Conservation (phyloP, 2,329 filamentous ascomycete species). For the Penicillium fuscoglaucum region DNA sequence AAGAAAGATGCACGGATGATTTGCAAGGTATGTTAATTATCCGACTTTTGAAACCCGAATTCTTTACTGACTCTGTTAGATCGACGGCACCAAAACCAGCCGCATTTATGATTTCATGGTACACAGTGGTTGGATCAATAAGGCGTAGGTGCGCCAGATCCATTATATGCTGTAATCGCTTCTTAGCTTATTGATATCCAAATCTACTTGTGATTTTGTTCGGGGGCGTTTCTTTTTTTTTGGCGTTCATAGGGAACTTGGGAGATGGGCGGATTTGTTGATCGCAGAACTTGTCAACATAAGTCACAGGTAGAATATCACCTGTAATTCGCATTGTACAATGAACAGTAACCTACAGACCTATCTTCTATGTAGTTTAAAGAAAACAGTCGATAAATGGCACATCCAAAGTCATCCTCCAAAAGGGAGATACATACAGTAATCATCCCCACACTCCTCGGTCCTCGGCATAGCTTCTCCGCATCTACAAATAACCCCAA, state of each 20-base stretch:
- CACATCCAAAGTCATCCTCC: not conserved
- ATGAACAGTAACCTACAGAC: not conserved
- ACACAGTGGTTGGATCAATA: conserved; percentile 86
- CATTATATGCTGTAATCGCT: not conserved
- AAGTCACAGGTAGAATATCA: not conserved
- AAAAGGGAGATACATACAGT: not conserved
- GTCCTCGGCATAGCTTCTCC: conserved; percentile 26
- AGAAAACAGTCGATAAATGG: not conserved
- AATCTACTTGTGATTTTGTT: conserved; percentile 15
- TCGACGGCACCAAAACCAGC: conserved; percentile 82
- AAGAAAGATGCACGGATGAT: conserved; percentile 92
- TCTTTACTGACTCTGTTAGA: conserved; percentile 40
- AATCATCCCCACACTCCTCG: conserved; percentile 18
- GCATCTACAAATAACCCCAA: conserved; percentile 14
- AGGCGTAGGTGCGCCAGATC: conserved; percentile 57
- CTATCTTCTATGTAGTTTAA: not conserved
- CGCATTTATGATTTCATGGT: conserved; percentile 94
- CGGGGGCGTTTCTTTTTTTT: conserved; percentile 14
- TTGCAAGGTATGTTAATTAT: conserved; percentile 54
- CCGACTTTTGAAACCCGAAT: not conserved
- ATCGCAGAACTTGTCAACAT: conserved; percentile 6
- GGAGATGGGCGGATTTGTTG: conserved; percentile 15
- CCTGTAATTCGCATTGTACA: conserved; percentile 3
- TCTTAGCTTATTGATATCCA: conserved; percentile 21
- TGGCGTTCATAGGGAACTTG: conserved; percentile 17